Conservation (phyloP, 192 early-diverging fungal genomes). For the Diversispora eburnea region DNA sequence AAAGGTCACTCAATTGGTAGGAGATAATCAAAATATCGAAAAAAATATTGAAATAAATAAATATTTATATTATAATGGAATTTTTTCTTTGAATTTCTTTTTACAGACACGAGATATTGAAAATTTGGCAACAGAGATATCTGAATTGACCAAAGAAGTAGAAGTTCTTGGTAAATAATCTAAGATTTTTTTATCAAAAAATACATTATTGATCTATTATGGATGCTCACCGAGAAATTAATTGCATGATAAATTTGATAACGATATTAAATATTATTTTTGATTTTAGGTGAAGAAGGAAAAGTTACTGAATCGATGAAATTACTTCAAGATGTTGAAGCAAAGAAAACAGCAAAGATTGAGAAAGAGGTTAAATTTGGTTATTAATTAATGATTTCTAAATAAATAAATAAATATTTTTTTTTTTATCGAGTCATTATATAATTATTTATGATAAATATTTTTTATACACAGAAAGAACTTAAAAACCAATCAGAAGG, state of each 20-base stretch:
- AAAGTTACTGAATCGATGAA: constrained; percentile 46
- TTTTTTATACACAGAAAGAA: constrained; percentile 34
- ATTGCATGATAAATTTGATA: background rate
- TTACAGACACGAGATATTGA: constrained; percentile 26
- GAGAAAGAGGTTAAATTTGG: constrained; percentile 41
- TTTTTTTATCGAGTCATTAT: background rate
- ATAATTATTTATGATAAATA: background rate
- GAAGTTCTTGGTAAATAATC: constrained; percentile 42
- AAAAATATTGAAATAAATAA: background rate
- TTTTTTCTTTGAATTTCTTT: background rate
- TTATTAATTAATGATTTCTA: constrained; percentile 2
- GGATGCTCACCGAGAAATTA: background rate
- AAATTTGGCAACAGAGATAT: constrained; percentile 30
- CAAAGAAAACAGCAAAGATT: constrained; percentile 37
- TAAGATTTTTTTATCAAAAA: background rate
- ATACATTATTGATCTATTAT: too few species aligned
- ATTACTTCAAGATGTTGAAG: constrained; percentile 42
- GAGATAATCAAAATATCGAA: background rate
- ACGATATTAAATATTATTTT: background rate
- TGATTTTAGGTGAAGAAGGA: constrained; percentile 43
- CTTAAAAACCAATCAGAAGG: constrained; percentile 42
- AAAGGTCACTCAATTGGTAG: constrained; percentile 20
- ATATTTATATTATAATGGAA: background rate
- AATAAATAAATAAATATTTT: background rate
- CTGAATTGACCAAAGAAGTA: constrained; percentile 39